Conservation (phyloP, 2,329 filamentous ascomycete species). For the Phyllosticta citribraziliensis region DNA sequence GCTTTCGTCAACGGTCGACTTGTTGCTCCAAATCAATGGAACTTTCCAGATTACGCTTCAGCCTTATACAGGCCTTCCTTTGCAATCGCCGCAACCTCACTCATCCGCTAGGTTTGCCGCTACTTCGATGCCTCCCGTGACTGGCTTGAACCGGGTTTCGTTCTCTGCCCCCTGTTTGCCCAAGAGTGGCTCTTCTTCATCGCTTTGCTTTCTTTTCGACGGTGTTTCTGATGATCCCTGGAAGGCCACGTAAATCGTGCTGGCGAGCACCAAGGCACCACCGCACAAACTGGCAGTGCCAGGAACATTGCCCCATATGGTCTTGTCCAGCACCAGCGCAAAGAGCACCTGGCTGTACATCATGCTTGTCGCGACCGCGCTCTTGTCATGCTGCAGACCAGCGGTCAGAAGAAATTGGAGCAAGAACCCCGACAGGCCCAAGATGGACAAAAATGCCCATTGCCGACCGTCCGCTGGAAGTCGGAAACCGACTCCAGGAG, state of each 20-base stretch:
- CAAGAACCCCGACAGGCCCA: slow-evolving; percentile 63
- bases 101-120: not conserved
- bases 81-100: not conserved
- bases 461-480: slow-evolving; percentile 43
- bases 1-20: not conserved
- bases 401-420: slow-evolving; percentile 74
- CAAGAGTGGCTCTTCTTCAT: not conserved
- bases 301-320: slow-evolving; percentile 39
- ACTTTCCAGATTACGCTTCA: not conserved
- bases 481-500: slow-evolving; percentile 47
- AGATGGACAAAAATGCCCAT: slow-evolving; percentile 56
- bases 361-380: slow-evolving; percentile 50
- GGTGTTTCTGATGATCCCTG: not conserved
- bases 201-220: not conserved
- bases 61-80: not conserved
- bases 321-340: slow-evolving; percentile 50
- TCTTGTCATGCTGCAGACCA: slow-evolving; percentile 60
- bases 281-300: slow-evolving; percentile 18
- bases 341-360: slow-evolving; percentile 59
- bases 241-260: slow-evolving; percentile 18
- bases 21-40: not conserved
- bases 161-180: not conserved
- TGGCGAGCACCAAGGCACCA: slow-evolving; percentile 18
- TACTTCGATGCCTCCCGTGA: not conserved
- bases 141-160: not conserved